These are phyloP conservation scores for Fusarium beomiforme DNA, from an alignment of 2,329 filamentous ascomycete species.

Conservation along the genomic window DNA sequence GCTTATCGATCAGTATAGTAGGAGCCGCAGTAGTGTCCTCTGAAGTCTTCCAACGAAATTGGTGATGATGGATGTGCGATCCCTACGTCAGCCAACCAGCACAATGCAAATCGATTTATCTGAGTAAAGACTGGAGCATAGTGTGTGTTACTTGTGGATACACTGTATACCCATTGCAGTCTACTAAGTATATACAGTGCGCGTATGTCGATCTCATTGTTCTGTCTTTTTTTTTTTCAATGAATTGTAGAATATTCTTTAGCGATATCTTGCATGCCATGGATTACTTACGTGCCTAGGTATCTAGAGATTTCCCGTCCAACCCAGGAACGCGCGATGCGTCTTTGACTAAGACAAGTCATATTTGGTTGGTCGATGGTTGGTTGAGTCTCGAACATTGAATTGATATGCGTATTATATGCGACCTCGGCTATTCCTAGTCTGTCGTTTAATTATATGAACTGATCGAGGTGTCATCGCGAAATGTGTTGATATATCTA, in stretches of 20 bases:
- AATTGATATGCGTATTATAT: not conserved
- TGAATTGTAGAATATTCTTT: not conserved
- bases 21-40: not conserved
- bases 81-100: conserved; percentile 24
- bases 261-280: no score
- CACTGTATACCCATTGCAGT: not conserved
- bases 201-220: not conserved
- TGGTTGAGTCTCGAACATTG: not conserved
- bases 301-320: no score
- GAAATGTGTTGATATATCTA: not conserved
- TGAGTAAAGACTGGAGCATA: conserved; percentile 32
- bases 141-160: not conserved
- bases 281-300: not conserved
- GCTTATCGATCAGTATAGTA: conserved; percentile 11
- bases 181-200: not conserved
- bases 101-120: conserved; percentile 12
- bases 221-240: not conserved
- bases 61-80: conserved; percentile 30
- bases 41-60: conserved; percentile 22
- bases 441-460: not conserved
- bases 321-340: not conserved
- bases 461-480: not conserved
- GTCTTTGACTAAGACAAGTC: not conserved
- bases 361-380: not conserved
- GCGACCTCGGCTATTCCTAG: not conserved